phyloP scores from a whole-genome alignment of 2,329 filamentous ascomycete species.

The Leptoxyphium fumago region DNA sequence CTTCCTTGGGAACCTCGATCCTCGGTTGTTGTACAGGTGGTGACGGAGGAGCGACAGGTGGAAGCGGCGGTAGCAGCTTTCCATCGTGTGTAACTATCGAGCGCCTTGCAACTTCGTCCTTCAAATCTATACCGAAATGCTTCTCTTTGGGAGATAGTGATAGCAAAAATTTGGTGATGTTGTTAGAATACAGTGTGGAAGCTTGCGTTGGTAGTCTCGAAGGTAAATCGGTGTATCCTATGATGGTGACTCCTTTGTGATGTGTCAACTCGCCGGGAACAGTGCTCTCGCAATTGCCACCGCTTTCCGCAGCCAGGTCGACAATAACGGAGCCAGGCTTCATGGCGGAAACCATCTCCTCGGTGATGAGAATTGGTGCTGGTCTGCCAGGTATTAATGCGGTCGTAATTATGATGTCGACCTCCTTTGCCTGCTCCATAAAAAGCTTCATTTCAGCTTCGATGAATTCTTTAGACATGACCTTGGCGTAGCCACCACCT shows the following conservation, averaged over 20 bases:
- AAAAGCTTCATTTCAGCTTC: constrained; percentile 89
- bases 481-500: constrained; percentile 77
- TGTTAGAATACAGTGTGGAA: constrained; percentile 84
- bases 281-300: constrained; percentile 77
- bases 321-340: constrained; percentile 81
- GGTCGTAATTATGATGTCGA: constrained; percentile 86
- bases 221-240: constrained; percentile 79
- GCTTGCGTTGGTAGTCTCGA: constrained; percentile 78
- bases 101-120: constrained; percentile 73
- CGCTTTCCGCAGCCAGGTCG: constrained; percentile 74
- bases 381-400: constrained; percentile 77
- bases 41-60: constrained; percentile 49
- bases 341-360: constrained; percentile 69
- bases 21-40: constrained; percentile 33
- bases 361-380: constrained; percentile 72
- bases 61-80: constrained; percentile 59
- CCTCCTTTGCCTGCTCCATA: constrained; percentile 70
- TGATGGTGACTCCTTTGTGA: constrained; percentile 68
- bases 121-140: constrained; percentile 63
- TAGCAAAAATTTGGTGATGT: constrained; percentile 76
- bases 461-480: constrained; percentile 89
- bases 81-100: constrained; percentile 71
- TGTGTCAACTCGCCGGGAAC: constrained; percentile 54
- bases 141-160: constrained; percentile 68
- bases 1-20: constrained; percentile 31